Conservation (phyloP, 768 basidiomycete species). For the Podaxis sp. region DNA sequence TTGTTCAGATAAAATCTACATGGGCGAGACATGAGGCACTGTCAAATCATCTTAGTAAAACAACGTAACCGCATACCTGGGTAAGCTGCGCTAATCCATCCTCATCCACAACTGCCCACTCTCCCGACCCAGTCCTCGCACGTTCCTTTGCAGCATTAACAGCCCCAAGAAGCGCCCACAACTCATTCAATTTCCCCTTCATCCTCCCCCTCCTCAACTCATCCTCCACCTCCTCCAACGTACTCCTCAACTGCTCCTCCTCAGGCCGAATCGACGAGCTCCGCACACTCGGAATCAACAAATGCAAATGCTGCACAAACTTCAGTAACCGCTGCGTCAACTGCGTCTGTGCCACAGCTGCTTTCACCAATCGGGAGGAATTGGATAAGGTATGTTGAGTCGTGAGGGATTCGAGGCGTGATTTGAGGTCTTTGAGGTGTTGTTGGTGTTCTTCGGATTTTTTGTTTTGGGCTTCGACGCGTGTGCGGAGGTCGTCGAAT, state of each 20-base stretch:
- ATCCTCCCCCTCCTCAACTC: slow-evolving; percentile 63
- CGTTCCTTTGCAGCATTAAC: slow-evolving; percentile 59
- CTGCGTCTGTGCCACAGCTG: slow-evolving; percentile 60
- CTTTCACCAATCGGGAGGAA: slow-evolving; percentile 60
- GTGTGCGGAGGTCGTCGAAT: slow-evolving; percentile 75
- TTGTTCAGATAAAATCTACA: slow-evolving; percentile 69
- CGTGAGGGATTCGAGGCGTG: slow-evolving; percentile 54
- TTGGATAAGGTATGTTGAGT: slow-evolving; percentile 65
- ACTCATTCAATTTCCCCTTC: slow-evolving; percentile 71
- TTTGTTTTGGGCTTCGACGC: slow-evolving; percentile 69
- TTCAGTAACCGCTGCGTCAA: slow-evolving; percentile 64
- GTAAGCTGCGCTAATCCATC: slow-evolving; percentile 75
- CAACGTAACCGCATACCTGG: slow-evolving; percentile 42
- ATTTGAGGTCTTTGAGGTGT: slow-evolving; percentile 67
- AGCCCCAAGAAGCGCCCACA: slow-evolving; percentile 82
- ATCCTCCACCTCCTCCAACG: slow-evolving; percentile 70
- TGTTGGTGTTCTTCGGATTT: slow-evolving; percentile 66
- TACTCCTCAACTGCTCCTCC: slow-evolving; percentile 70
- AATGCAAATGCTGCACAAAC: slow-evolving; percentile 71
- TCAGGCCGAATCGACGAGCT: slow-evolving; percentile 73
- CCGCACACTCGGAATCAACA: slow-evolving; percentile 73
- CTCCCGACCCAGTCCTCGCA: slow-evolving; percentile 35
- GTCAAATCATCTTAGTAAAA: slow-evolving; percentile 7
- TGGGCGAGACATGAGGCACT: neutral
- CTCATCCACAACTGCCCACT: slow-evolving; percentile 86